phyloP scores from a whole-genome alignment of 2,329 filamentous ascomycete species.

The Rutstroemia sp. region DNA sequence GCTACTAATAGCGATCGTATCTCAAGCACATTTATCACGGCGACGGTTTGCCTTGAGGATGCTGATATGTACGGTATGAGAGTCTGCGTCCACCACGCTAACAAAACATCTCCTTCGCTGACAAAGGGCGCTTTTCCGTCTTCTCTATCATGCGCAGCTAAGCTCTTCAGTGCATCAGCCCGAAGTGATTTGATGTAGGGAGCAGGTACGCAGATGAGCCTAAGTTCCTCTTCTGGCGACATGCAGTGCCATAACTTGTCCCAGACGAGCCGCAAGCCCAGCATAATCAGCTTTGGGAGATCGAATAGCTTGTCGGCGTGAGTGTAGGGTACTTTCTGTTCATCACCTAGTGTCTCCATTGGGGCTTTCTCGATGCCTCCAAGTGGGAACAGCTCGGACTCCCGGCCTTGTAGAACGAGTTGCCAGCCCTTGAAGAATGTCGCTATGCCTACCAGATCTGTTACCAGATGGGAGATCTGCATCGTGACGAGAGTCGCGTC shows the following conservation, averaged over 20 bases:
- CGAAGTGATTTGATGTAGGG: neutral
- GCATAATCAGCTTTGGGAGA: neutral
- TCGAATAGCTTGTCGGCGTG: neutral
- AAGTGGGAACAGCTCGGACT: conserved; percentile 34
- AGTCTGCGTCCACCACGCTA: conserved; percentile 34
- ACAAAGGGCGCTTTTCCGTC: conserved; percentile 30
- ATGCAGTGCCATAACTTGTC: neutral
- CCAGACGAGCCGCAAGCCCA: neutral
- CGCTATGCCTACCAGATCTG: conserved; percentile 38
- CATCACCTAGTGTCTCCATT: conserved; percentile 15
- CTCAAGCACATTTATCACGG: conserved; percentile 35
- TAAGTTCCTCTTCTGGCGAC: neutral
- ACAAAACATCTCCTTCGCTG: conserved; percentile 40
- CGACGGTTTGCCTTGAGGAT: conserved; percentile 26
- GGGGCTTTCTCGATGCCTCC: conserved; percentile 32
- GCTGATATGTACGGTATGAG: conserved; percentile 18
- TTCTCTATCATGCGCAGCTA: neutral
- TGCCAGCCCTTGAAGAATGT: conserved; percentile 41
- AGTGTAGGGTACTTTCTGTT: neutral
- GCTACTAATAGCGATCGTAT: conserved; percentile 28
- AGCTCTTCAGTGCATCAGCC: neutral
- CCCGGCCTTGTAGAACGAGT: conserved; percentile 36
- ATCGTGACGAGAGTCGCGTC: conserved; percentile 44
- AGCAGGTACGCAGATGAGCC: neutral
- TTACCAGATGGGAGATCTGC: conserved; percentile 40